Base-by-base conservation (phyloP, 2,329 filamentous ascomycete genomes). In the Fusarium nisikadoi region DNA sequence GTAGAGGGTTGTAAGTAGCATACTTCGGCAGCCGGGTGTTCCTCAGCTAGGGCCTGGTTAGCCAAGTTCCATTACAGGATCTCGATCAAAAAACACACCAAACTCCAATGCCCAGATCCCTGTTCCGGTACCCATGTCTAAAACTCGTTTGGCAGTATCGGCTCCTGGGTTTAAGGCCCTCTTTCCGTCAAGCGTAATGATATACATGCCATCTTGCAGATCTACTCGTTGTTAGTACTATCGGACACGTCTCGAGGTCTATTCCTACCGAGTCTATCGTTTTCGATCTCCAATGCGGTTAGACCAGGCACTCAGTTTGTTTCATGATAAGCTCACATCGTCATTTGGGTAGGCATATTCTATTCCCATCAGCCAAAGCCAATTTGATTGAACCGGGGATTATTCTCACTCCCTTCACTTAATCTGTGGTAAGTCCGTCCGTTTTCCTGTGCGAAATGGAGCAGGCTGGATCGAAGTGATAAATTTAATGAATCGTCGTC, bases 301-400 rank as follows among this genome's bases (percentile, higher is more conserved):
- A 68, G 35, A 19, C 3, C 36, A 17, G 27, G 16, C 6, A 8
- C 8, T 8, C 5, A 11, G 5, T 10, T 9, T 23, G 8, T 19
- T 1, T 16, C 5, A 20, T 25, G 3, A n/a, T n/a, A 10, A 6
- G 19, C 68, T 52, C 45, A 67, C 68, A 42, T 71, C 67, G n/a
- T 71, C 68, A n/a, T 71, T 71, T 5, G 68, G 68, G 17, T 52
- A 71, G 12, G 67, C 67, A 43, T 71, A 71, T 54, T 71, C 68
- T 71, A 31, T 0, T 5, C 2, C 0, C 1, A 4, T 70, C 12
- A 66, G 61, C 9, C 6, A n/a, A 0, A 0, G 17, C 10, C 8
- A 8, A 8, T 2, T 2, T 2, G 3, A 35, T 2, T 3, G 2
- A 35, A 4, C 0, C 0, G 1, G 6, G 12, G 2, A 0, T 2